Evolutionary conservation across 306 rosid genomes (phyloP), one percentile per base, ranked within the genome.

Genomic region (Fragaria nilgerrensis): DNA sequence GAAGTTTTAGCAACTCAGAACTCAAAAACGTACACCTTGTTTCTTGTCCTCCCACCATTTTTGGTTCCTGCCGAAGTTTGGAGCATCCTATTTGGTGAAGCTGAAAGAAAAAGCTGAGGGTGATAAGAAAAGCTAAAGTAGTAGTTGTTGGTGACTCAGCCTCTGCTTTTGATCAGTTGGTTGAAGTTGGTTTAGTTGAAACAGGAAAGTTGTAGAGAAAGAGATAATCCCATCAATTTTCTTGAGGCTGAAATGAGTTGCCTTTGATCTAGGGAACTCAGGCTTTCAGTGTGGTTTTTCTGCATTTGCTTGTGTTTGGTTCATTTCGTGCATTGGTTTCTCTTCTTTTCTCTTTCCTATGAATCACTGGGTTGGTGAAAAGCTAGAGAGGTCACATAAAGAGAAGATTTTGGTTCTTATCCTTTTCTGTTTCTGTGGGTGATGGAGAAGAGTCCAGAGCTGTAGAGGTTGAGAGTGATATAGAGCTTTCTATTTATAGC

Each of bases 201-300:
- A 75, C 83, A 82, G 87, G 86, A 81, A 82, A 87, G 80, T 53
- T 76, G 72, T 77, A 68, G 19, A 62, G 68, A 56, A 76, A 77
- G 63, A 49, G 20, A 19, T 78, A 84, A 23, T 0, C 41, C 68
- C 47, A 37, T 15, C 5, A 66, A 61, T 29, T 82, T 85, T 80
- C 86, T 70, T 76, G 85, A 67, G 87, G 84, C 80, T 7, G 49
- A 76, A 67, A 80, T 78, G 77, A 68, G 78, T 86, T 90, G 80
- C 87, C 88, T 80, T 53, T 84, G 89, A 88, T 87, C 78, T 75
- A 82, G 88, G 90, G 73, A 87, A 88, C 85, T 45, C 27, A n/a
- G 66, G 66, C 25, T 37, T 70, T 68, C 78, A 75, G 78, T 19
- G 62, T 61, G 23, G 67, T 20, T 63, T 69, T 59, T 50, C 62